Conservation (phyloP, 1,284 basidiomycete genomes). For the Meira miltonrushii region DNA sequence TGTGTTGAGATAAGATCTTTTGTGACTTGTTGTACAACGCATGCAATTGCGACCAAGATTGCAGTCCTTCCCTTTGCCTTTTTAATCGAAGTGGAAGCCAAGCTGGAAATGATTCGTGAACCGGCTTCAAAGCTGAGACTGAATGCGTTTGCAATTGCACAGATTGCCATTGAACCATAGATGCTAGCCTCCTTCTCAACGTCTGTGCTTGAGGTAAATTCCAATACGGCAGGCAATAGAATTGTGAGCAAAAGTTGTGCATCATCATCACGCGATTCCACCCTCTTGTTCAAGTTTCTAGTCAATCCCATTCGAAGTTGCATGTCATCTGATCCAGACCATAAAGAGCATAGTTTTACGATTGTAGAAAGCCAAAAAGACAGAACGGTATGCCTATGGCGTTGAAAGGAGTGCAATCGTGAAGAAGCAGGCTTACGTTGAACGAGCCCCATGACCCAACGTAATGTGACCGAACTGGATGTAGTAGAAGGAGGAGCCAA, state of each 20-base stretch:
- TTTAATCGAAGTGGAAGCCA: neutral
- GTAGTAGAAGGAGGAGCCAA: conserved; percentile 46
- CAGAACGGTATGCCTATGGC: conserved; percentile 67
- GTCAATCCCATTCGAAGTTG: conserved; percentile 49
- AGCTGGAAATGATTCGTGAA: conserved; percentile 1
- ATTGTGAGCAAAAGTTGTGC: conserved; percentile 44
- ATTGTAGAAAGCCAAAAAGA: conserved; percentile 78
- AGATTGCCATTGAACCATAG: conserved; percentile 41
- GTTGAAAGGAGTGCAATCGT: conserved; percentile 33
- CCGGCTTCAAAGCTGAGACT: conserved; percentile 33
- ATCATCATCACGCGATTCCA: conserved; percentile 20
- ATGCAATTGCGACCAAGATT: neutral
- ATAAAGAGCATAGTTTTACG: conserved; percentile 62
- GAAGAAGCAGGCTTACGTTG: conserved; percentile 58
- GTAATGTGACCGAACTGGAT: conserved; percentile 63
- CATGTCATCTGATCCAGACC: conserved; percentile 50
- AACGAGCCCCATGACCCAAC: conserved; percentile 63
- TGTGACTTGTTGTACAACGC: conserved; percentile 1
- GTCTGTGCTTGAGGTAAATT: conserved; percentile 19
- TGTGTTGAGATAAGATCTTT: neutral
- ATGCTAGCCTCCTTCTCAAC: conserved; percentile 33
- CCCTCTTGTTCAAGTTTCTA: conserved; percentile 23
- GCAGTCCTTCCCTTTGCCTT: neutral
- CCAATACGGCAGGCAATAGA: conserved; percentile 51
- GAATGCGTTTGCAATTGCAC: conserved; percentile 37